Evolutionary conservation across 1,139 yeast species (phyloP).

Genomic region (Kazachstania sp.): DNA sequence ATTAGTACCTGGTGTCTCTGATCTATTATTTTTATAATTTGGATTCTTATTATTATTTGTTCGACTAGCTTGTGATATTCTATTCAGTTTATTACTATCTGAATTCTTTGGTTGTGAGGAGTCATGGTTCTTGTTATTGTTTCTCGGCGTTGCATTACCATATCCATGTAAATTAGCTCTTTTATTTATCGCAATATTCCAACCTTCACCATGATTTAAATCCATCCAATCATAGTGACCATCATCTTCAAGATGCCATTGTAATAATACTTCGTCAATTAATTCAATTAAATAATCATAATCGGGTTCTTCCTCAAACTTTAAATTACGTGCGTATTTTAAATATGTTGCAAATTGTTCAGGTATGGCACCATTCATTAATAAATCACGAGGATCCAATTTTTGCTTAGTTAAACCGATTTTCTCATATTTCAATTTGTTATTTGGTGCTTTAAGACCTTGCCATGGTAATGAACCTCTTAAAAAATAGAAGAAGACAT

Average conservation of each 20-base stretch:
- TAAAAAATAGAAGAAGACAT: slow-evolving; percentile 86
- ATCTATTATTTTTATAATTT: neutral
- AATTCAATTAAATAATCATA: slow-evolving; percentile 75
- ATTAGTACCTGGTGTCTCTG: neutral
- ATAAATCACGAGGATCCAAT: slow-evolving; percentile 67
- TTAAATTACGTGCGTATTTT: slow-evolving; percentile 71
- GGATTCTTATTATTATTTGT: slow-evolving; percentile 4
- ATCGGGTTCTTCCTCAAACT: slow-evolving; percentile 92
- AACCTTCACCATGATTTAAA: slow-evolving; percentile 83
- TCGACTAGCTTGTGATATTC: neutral
- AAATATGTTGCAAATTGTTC: slow-evolving; percentile 80
- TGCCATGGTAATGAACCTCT: slow-evolving; percentile 98
- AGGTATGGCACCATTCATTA: slow-evolving; percentile 54
- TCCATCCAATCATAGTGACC: slow-evolving; percentile 94
- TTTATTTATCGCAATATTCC: slow-evolving; percentile 76
- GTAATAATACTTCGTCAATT: slow-evolving; percentile 64
- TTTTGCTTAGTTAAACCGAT: slow-evolving; percentile 92
- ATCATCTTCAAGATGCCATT: slow-evolving; percentile 66
- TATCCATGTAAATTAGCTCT: slow-evolving; percentile 89
- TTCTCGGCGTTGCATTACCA: slow-evolving; percentile 25
- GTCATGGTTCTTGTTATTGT: neutral
- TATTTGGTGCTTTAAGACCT: slow-evolving; percentile 96
- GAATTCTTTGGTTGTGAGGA: neutral
- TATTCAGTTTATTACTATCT: slow-evolving; percentile 1
- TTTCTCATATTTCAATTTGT: slow-evolving; percentile 91